phyloP scores from a whole-genome alignment of 2,329 filamentous ascomycete species.

The Pseudonectria foliicola region DNA sequence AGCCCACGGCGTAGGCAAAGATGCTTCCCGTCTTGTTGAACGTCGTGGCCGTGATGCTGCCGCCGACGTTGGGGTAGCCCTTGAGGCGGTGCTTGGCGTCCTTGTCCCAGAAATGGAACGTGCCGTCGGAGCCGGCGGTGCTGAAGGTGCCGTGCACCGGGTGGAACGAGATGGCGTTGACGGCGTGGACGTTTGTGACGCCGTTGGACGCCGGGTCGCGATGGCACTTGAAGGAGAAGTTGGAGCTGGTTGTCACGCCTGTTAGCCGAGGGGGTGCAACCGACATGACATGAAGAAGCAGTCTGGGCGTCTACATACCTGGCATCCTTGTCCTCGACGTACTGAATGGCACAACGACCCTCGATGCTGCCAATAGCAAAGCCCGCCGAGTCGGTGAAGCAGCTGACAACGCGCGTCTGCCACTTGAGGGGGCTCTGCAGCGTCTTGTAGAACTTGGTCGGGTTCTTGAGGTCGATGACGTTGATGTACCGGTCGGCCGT shows the following conservation, averaged over 20 bases:
- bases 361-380: constrained; percentile 97
- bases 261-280: constrained; percentile 7
- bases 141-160: constrained; percentile 96
- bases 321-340: constrained; percentile 92
- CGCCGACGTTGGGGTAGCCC: constrained; percentile 78
- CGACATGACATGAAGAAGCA: background rate
- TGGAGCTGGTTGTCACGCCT: constrained; percentile 48
- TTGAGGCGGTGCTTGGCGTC: constrained; percentile 83
- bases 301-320: constrained; percentile 39
- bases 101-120: constrained; percentile 96
- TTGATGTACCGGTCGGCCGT: constrained; percentile 96
- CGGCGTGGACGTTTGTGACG: constrained; percentile 81
- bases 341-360: constrained; percentile 94
- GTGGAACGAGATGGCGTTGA: constrained; percentile 98
- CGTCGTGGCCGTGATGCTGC: constrained; percentile 82
- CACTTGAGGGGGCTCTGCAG: constrained; percentile 94
- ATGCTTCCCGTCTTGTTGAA: constrained; percentile 83
- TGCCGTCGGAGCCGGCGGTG: constrained; percentile 90
- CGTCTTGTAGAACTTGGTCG: constrained; percentile 89
- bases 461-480: constrained; percentile 83
- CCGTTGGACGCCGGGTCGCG: constrained; percentile 71
- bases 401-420: constrained; percentile 93
- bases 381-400: constrained; percentile 84
- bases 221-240: constrained; percentile 99
- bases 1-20: constrained; percentile 85